Conservation (phyloP, 805 yeast genomes). For the Hanseniaspora singularis region DNA sequence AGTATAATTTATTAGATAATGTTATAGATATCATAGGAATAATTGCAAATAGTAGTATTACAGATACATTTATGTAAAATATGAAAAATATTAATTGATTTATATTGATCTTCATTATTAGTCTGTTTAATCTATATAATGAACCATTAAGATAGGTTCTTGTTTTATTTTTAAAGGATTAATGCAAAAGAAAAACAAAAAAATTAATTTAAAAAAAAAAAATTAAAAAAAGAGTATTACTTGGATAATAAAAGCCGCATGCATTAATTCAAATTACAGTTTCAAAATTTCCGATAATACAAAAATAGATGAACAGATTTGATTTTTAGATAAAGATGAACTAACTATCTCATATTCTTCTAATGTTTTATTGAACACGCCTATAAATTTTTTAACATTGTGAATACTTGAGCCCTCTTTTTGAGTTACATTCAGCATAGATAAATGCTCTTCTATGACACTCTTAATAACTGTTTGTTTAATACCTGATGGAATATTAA, state of each 20-base stretch:
- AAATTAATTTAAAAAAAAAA: too few relatives aligned
- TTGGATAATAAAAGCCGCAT: too few relatives aligned
- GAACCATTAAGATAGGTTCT: too few relatives aligned
- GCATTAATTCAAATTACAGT: too few relatives aligned
- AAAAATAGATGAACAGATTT: neutral
- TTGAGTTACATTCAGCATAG: neutral
- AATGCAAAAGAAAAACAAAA: too few relatives aligned
- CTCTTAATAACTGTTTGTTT: neutral
- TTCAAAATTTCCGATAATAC: neutral
- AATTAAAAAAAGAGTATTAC: too few relatives aligned
- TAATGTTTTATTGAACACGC: conserved; percentile 4
- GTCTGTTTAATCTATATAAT: too few relatives aligned
- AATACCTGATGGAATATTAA: neutral
- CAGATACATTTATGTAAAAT: neutral
- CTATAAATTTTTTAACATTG: conserved; percentile 7
- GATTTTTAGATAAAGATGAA: too few relatives aligned
- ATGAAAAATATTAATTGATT: neutral
- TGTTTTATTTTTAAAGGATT: neutral
- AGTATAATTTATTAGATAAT: conserved; percentile 4
- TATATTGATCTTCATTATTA: conserved; percentile 7
- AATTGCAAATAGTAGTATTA: neutral
- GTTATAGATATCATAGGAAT: conserved; percentile 3
- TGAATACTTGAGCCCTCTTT: neutral
- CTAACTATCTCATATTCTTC: conserved; percentile 6
- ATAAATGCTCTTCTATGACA: neutral